Conservation (phyloP, 495 filamentous ascomycete genomes). For the Penicillium parvum region DNA sequence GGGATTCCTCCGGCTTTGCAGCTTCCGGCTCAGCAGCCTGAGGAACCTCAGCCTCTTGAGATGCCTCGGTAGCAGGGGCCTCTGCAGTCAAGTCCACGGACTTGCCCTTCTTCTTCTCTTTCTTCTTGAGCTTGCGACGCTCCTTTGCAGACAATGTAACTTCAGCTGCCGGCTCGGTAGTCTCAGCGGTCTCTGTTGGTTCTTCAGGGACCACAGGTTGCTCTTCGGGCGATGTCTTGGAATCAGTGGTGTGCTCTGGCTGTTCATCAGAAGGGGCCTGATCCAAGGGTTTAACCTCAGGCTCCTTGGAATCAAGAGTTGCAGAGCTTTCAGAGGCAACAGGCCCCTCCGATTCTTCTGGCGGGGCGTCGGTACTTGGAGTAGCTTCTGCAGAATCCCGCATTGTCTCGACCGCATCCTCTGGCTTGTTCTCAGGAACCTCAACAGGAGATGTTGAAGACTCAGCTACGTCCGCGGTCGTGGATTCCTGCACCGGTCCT, state of each 20-base stretch:
- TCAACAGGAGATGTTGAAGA: background rate
- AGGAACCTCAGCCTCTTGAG: slow-evolving; percentile 3
- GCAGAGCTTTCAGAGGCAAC: background rate
- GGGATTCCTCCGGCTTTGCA: background rate
- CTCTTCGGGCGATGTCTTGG: background rate
- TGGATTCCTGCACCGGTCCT: slow-evolving; percentile 1
- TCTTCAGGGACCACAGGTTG: slow-evolving; percentile 6
- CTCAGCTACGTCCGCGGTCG: background rate
- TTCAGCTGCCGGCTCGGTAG: slow-evolving; percentile 12
- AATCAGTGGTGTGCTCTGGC: background rate
- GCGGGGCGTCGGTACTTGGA: background rate
- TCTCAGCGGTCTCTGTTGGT: slow-evolving; percentile 4
- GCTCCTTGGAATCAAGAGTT: background rate
- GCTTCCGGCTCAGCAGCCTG: slow-evolving; percentile 1
- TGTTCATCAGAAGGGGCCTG: slow-evolving; percentile 3
- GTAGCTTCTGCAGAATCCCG: slow-evolving; percentile 5
- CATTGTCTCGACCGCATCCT: too few relatives aligned
- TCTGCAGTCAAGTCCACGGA: slow-evolving; percentile 23
- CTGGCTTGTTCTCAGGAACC: too few relatives aligned
- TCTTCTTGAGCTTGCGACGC: slow-evolving; percentile 35
- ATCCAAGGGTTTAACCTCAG: background rate
- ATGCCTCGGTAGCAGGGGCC: background rate
- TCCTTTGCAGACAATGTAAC: slow-evolving; percentile 20
- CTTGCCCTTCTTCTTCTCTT: slow-evolving; percentile 44
- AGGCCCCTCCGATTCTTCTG: slow-evolving; percentile 4